Base-by-base conservation (phyloP, 2,329 filamentous ascomycete genomes). In the Arthrobotrys sphaeroides region DNA sequence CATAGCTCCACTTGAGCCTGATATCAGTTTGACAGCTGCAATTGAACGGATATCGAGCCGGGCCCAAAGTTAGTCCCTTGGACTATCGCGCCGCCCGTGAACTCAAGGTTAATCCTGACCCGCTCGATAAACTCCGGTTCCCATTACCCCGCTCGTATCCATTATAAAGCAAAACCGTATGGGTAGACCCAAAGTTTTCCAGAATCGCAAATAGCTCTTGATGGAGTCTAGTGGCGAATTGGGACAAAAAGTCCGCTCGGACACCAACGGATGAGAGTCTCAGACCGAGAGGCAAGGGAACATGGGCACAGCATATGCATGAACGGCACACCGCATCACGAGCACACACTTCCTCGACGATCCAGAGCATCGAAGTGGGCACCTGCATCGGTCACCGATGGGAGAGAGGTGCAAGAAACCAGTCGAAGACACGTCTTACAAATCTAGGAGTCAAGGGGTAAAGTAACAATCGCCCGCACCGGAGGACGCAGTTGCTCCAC, bases 381-480 rank as follows among this genome's bases (percentile, higher is more conserved):
- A 69, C 43, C 57, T 72, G 47, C 47, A 72, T 51, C 33, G 24
- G 47, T 57, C 47, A 45, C 59, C 49, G 68, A 51, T 65, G 47
- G 57, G 20, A 28, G 33, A 31, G 42, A 16, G 16, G 24, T 36
- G 42, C n/a, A 36, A 33, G 33, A 7, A 28, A 53, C 28, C 43
- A 45, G 20, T 64, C 28, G 2, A 42, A 53, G 16, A 18, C 49
- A 42, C 24, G 68, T 73, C 40, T 47, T 65, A 73, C 68, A 73
- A 65, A 73, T 73, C 59, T 64, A 73, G 59, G 59, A 51, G 68
- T 57, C 66, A 36, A 70, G 66, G 57, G 47, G 45, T 57, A 26
- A 31, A 28, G 18, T 40, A 2, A n/a, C 2, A 40, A 40, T n/a
- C 33, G 40, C 9, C 43, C 1, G 10, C 5, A 9, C 18, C 6